phyloP scores from a whole-genome alignment of 78 protist genomes.

The Pirum gemmata region DNA sequence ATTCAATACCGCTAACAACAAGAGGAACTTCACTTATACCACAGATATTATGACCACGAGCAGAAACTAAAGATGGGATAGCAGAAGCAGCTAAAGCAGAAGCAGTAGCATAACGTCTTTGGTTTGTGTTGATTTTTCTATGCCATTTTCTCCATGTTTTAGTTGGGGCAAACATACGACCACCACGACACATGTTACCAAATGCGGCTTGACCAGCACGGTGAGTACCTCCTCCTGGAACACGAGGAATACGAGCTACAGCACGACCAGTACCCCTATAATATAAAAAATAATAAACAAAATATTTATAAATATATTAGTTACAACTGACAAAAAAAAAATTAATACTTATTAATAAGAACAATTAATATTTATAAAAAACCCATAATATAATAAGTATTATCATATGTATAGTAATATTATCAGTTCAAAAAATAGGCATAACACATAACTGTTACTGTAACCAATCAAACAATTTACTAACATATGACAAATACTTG shows the following conservation, averaged over 20 bases:
- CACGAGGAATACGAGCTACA: constrained; percentile 99
- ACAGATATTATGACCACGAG: constrained; percentile 92
- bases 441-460: too few relatives aligned
- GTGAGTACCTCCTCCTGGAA: constrained; percentile 96
- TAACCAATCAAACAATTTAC: too few relatives aligned
- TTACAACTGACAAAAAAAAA: neutral
- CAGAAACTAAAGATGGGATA: constrained; percentile 91
- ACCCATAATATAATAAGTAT: constrained; percentile 1
- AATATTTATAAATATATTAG: neutral
- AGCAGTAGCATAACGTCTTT: constrained; percentile 86
- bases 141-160: constrained; percentile 96
- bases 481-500: too few relatives aligned
- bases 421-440: too few relatives aligned
- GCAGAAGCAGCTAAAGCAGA: constrained; percentile 98
- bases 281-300: neutral
- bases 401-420: too few relatives aligned
- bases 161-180: constrained; percentile 99
- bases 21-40: constrained; percentile 90
- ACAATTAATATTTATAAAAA: neutral
- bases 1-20: constrained; percentile 79
- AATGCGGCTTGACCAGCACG: constrained; percentile 98
- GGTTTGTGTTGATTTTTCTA: constrained; percentile 84
- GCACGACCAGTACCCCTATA: constrained; percentile 99
- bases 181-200: constrained; percentile 95
- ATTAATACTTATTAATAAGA: neutral